phyloP scores from a whole-genome alignment of 345 rosid species.

The Syzygium oleosum region DNA sequence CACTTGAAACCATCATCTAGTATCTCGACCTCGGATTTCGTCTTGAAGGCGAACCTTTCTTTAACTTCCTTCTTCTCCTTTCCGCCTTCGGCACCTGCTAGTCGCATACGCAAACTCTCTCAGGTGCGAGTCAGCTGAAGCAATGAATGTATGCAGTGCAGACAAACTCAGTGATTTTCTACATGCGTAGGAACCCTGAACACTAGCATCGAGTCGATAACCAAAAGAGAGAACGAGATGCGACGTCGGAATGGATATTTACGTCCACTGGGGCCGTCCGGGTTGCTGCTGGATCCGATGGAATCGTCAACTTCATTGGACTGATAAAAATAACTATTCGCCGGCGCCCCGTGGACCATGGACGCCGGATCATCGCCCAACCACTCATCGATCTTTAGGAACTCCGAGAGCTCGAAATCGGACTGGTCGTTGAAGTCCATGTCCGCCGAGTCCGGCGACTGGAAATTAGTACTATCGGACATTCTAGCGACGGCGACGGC shows the following conservation, averaged over 20 bases:
- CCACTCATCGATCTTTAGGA: constrained; percentile 46
- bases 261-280: constrained; percentile 3
- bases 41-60: constrained; percentile 73
- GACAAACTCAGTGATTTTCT: background rate
- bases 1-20: constrained; percentile 89
- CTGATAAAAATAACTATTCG: constrained; percentile 9
- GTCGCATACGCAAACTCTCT: background rate
- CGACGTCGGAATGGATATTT: background rate
- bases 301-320: constrained; percentile 14
- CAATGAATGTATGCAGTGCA: no score
- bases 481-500: background rate
- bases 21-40: constrained; percentile 69
- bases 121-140: background rate
- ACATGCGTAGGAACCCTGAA: background rate
- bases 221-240: background rate
- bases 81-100: constrained; percentile 10
- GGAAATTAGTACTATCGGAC: constrained; percentile 3
- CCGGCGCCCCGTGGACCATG: constrained; percentile 7
- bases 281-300: constrained; percentile 18
- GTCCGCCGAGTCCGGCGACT: constrained; percentile 15
- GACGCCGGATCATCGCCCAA: constrained; percentile 23
- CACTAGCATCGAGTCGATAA: background rate
- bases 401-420: constrained; percentile 46
- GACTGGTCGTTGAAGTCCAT: constrained; percentile 20
- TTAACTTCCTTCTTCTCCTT: constrained; percentile 30